Evolutionary conservation across 164 flowering plant species (phyloP).

Genomic region (Tetracentron sinense): DNA sequence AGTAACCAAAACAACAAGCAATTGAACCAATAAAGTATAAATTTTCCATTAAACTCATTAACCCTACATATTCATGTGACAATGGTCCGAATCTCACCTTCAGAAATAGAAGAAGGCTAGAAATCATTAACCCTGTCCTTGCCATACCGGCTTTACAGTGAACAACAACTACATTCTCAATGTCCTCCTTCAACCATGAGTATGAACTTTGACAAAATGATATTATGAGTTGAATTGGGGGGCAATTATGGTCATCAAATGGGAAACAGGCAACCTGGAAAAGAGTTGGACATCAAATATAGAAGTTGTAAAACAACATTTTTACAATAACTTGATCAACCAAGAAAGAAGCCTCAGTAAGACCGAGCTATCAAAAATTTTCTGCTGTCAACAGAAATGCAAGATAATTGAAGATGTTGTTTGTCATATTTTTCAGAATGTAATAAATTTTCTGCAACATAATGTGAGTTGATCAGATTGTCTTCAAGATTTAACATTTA

Average conservation of each 20-base stretch:
- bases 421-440: too few relatives aligned
- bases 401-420: background rate
- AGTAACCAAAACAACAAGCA: background rate
- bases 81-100: conserved; percentile 47
- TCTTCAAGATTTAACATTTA: too few relatives aligned
- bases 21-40: background rate
- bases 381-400: background rate
- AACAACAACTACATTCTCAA: conserved; percentile 96
- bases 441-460: too few relatives aligned
- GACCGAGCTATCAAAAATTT: background rate
- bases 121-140: conserved; percentile 96
- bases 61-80: background rate
- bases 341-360: conserved; percentile 3
- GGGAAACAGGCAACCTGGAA: conserved; percentile 95
- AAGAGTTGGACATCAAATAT: conserved; percentile 3
- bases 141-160: conserved; percentile 99
- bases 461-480: too few relatives aligned
- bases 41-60: background rate
- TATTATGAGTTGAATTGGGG: conserved; percentile 81
- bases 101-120: conserved; percentile 86
- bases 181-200: conserved; percentile 95
- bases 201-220: conserved; percentile 96
- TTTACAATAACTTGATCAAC: conserved; percentile 1
- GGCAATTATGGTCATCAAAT: conserved; percentile 96
- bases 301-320: background rate